Base-by-base conservation (phyloP, 257 asterid genomes). In the Solanum bulbocastanum region DNA sequence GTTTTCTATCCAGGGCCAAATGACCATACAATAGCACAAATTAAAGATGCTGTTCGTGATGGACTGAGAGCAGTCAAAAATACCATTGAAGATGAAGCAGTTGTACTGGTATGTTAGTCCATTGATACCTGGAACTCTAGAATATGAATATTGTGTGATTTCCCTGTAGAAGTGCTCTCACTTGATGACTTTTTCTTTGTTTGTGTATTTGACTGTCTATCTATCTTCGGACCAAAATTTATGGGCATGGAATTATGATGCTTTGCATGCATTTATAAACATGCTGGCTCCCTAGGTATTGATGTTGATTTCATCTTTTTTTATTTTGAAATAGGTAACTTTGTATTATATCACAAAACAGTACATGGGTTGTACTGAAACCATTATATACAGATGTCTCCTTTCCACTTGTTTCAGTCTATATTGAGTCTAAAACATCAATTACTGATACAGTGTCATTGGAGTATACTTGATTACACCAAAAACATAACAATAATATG, bases 11-110 rank as follows among this genome's bases (percentile, higher is more conserved):
- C 92, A 97, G 99, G 99, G 81, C 99, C 98, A 69, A 97, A 97
- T 91, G 99, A 97, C 91, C 99, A 97, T 72, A 97, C 99, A 74
- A 97, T 97, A 90, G 99, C 99, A 90, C 99, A 97, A 92, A 97
- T 97, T 87, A 97, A 97, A 95, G 99, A 97, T 94, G 99, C 99
- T 46, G 92, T 97, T 86, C 98, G 99, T 89, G 99, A 97, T 91
- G 99, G 99, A 82, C 93, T 97, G 86, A 93, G 99, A 91, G 92
- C 98, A 73, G 98, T 97, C 89, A 97, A 97, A 89, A 97, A 97
- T 90, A 97, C 99, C 14, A 92, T 97, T 83, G 98, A 95, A 92
- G 99, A 97, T 93, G 99, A 96, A 91, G 93, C 99, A 73, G 94
- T 97, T 90, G 93, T 97, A 88, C 92, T 95, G 35, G 98, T 96